Base-by-base conservation (phyloP, 1,284 basidiomycete genomes). In the Termitomyces sp. region DNA sequence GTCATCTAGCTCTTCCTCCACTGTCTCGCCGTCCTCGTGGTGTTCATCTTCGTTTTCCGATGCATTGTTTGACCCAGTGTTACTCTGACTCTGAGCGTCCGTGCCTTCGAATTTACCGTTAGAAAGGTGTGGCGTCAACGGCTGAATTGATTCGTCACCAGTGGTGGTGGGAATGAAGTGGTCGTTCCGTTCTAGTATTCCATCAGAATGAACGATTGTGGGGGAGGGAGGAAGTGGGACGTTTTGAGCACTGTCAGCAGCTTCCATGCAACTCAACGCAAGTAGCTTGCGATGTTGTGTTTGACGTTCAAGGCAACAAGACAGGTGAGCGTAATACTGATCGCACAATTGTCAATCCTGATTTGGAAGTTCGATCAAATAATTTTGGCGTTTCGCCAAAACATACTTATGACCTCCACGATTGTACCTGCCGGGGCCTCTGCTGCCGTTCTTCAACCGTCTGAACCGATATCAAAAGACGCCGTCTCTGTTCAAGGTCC, bases 401-500 rank as follows among this genome's bases (percentile, higher is more conserved):
- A n/a, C n/a, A n/a, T n/a, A n/a, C 21, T 24, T 24, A 54, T 56
- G 52, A 54, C 57, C 46, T 44, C 52, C 11, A 54, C 49, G 11
- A 48, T 57, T 39, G 55, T 61, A 33, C 58, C 69, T 11, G 40
- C 67, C 33, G 76, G 63, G 34, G 86, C 83, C 19, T 80, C 88
- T 38, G 81, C 84, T 14, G 88, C 88, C 19, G 83, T 95, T 21
- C 71, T 95, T 24, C 81, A 83, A 62, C 85, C 79, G 13, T 96
- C 93, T 1, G 88, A 88, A 42, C 85, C 88, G 4, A 69, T 95
- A n/a, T 81, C 91, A 7, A 75, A 78, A 5, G 72, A 82, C 49
- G 83, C 89, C 0, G 71, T 91, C 8, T 77, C 90, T 28, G 90
- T 98, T 24, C 72, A 83, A 65, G 96, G 96, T 0, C 97, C 97